Conservation (phyloP, 352 stramenopile genomes). For the Pythium aphanidermatum region DNA sequence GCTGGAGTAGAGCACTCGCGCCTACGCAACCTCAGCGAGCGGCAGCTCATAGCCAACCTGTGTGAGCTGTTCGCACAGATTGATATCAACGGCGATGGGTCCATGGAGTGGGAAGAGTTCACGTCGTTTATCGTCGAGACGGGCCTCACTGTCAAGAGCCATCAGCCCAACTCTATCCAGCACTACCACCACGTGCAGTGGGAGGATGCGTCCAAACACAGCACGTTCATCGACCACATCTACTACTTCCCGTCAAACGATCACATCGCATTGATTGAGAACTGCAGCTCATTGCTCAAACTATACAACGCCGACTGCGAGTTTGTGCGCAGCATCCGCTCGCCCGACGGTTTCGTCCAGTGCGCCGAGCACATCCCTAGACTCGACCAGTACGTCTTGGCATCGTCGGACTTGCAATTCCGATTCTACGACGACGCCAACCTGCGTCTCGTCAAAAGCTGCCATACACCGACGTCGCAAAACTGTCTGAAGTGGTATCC, state of each 20-base stretch:
- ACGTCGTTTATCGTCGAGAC: conserved; percentile 90
- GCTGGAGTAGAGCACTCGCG: conserved; percentile 56
- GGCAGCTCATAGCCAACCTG: conserved; percentile 77
- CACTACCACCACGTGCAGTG: conserved; percentile 71
- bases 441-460: conserved; percentile 65
- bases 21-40: conserved; percentile 56
- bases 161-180: conserved; percentile 86
- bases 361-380: conserved; percentile 72
- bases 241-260: conserved; percentile 80
- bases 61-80: conserved; percentile 90
- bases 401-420: conserved; percentile 74
- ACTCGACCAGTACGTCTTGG: conserved; percentile 71
- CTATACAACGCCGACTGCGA: conserved; percentile 82
- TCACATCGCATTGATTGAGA: conserved; percentile 67
- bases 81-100: conserved; percentile 88
- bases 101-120: conserved; percentile 92
- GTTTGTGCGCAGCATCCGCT: conserved; percentile 50
- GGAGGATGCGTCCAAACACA: conserved; percentile 85
- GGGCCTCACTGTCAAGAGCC: conserved; percentile 70
- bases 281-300: conserved; percentile 65
- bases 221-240: conserved; percentile 75
- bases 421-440: conserved; percentile 80
- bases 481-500: conserved; percentile 80
- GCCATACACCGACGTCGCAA: conserved; percentile 75
- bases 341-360: conserved; percentile 67